Base-by-base conservation (phyloP, 1,284 basidiomycete species). In the Omphalotus olearius region DNA sequence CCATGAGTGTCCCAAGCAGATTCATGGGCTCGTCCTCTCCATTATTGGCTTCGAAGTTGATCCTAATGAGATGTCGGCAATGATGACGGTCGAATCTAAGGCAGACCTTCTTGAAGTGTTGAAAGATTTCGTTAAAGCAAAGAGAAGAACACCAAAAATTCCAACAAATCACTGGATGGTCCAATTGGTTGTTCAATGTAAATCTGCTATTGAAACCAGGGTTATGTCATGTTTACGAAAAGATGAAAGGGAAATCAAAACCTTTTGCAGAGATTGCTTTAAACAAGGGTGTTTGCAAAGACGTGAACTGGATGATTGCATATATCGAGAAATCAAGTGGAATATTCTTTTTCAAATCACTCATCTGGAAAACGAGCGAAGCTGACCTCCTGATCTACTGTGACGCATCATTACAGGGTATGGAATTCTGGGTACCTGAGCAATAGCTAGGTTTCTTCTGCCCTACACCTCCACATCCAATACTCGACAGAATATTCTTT, bases 101-200 rank as follows among this genome's bases (percentile, higher is more conserved):
- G 16, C 33, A 0, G 48, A 58, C 0, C 60, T 70, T 1, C 33
- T 66, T 1, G 5, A 18, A 0, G 48, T 43, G 6, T 46, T 68
- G 0, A 26, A 37, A 0, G 46, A 53, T 0, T 66, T 69, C 49
- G 52, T 60, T 14, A 13, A 44, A 3, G 53, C 56, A 13, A 44
- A 52, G 0, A 57, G 50, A 14, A 38, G 43, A 38, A 38, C 60
- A 11, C 54, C 47, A 59, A 0, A 60, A 66, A 6, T 74, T 65
- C 55, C 65, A 68, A 33, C 51, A 45, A 1, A 14, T 68, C 0
- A 48, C 60, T 4, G 65, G 69, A 0, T 62, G 60, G 46, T 55
- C 65, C 11, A 69, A 69, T 43, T 72, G 69, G 69, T 59, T 56
- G 0, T 54, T 72, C 1, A 71, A 69, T 49, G 62, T 66, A 0